Conservation (phyloP, 106 monocot genomes). For the Dendrobium nobile region DNA sequence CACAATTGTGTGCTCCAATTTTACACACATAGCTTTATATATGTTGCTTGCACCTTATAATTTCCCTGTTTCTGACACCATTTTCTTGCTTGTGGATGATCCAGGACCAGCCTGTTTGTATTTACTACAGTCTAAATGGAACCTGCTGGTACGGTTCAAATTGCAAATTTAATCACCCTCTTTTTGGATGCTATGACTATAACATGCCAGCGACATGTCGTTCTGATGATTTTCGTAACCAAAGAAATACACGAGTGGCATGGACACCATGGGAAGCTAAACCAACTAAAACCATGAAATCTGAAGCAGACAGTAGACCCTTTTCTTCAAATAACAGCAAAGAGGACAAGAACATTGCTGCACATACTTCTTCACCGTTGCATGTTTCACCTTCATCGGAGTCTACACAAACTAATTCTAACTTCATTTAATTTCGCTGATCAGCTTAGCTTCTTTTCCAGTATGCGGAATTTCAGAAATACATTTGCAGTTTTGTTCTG, state of each 20-base stretch:
- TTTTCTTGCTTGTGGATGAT: conserved; percentile 1
- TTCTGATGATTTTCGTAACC: conserved; percentile 8
- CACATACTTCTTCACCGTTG: conserved; percentile 21
- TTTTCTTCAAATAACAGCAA: background rate
- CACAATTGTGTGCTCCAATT: too few relatives aligned
- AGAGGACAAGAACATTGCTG: background rate
- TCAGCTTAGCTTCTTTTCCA: too few relatives aligned
- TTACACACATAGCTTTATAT: background rate
- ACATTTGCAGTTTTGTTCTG: too few relatives aligned
- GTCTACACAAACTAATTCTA: background rate
- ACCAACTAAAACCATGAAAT: background rate
- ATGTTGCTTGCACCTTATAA: background rate
- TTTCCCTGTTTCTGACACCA: background rate
- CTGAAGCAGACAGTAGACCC: background rate
- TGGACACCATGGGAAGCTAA: conserved; percentile 18
- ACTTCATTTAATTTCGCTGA: too few relatives aligned
- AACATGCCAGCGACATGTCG: conserved; percentile 15
- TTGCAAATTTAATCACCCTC: conserved; percentile 63
- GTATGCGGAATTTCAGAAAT: too few relatives aligned
- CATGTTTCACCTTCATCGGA: conserved; percentile 25
- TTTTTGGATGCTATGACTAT: conserved; percentile 37
- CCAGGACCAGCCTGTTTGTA: conserved; percentile 47
- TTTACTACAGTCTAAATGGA: conserved; percentile 32
- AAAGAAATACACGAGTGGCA: background rate
- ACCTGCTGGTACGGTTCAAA: conserved; percentile 51